Evolutionary conservation across 139 green algal species (phyloP).

Genomic region (Marvania coccoides): DNA sequence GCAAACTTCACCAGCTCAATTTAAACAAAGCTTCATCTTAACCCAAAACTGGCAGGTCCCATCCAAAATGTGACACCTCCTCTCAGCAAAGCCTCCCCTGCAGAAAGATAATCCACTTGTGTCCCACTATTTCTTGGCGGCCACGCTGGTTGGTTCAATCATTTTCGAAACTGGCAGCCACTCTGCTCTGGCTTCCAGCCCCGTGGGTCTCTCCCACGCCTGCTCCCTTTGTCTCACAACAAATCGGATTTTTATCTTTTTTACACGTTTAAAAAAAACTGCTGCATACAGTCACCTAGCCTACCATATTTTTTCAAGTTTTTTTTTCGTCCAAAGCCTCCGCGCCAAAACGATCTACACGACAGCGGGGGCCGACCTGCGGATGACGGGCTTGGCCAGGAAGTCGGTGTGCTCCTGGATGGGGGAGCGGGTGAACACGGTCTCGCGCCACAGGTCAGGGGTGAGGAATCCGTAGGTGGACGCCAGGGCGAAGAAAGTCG

Average conservation of each 20-base stretch:
- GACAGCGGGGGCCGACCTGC: not conserved
- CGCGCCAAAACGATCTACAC: not conserved
- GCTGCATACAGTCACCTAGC: not conserved
- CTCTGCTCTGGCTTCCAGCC: not conserved
- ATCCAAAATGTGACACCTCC: no score
- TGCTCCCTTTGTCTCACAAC: not conserved
- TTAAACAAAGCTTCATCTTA: no score
- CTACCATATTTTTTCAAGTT: not conserved
- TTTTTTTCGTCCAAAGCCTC: not conserved
- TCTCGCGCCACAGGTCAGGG: conserved; percentile 95
- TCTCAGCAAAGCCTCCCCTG: no score
- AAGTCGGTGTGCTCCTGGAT: conserved; percentile 81
- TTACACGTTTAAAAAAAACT: not conserved
- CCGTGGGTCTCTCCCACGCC: not conserved
- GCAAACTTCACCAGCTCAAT: no score
- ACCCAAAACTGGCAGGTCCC: no score
- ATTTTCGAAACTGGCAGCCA: not conserved
- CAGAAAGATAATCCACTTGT: no score
- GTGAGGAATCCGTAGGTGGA: conserved; percentile 96
- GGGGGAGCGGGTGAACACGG: conserved; percentile 83
- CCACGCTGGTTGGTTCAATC: no score
- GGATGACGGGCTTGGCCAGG: conserved; percentile 66
- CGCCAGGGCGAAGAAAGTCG: conserved; percentile 47
- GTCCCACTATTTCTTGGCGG: no score
- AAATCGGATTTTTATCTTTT: not conserved